phyloP scores from a whole-genome alignment of 148 eudicot genomes.

The Vaccinium darrowii region DNA sequence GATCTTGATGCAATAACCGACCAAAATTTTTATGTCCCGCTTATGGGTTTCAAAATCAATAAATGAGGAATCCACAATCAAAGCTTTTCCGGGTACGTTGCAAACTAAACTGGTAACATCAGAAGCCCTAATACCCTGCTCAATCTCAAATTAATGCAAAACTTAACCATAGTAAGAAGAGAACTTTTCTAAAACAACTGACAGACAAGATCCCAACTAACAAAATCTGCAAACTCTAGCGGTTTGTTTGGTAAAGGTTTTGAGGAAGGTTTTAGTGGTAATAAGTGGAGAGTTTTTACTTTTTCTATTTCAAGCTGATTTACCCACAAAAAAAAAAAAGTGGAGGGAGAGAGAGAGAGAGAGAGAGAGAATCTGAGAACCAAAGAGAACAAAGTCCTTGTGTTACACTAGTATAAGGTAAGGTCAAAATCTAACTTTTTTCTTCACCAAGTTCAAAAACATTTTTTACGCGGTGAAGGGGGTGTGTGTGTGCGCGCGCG shows the following conservation, averaged over 20 bases:
- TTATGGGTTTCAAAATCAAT: background rate
- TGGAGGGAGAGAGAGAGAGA: no score
- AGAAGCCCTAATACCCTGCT: background rate
- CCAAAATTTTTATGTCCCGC: background rate
- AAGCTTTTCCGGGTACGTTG: background rate
- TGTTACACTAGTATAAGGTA: background rate
- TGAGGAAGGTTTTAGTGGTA: no score
- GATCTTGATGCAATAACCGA: background rate
- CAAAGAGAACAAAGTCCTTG: no score
- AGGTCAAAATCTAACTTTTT: background rate
- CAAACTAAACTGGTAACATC: background rate
- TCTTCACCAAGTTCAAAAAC: background rate
- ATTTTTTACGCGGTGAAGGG: background rate
- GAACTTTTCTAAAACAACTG: background rate
- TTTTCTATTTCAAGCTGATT: no score
- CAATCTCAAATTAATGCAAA: background rate
- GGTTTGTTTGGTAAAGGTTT: no score
- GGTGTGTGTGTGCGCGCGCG: background rate
- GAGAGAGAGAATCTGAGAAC: no score
- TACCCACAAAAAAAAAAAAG: no score
- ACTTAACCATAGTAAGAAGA: background rate
- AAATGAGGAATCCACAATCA: background rate
- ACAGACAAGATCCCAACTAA: background rate
- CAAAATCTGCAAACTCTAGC: background rate
- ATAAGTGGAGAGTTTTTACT: no score